phyloP scores from a whole-genome alignment of 164 flowering plant species.

The Chimonanthus salicifolius region DNA sequence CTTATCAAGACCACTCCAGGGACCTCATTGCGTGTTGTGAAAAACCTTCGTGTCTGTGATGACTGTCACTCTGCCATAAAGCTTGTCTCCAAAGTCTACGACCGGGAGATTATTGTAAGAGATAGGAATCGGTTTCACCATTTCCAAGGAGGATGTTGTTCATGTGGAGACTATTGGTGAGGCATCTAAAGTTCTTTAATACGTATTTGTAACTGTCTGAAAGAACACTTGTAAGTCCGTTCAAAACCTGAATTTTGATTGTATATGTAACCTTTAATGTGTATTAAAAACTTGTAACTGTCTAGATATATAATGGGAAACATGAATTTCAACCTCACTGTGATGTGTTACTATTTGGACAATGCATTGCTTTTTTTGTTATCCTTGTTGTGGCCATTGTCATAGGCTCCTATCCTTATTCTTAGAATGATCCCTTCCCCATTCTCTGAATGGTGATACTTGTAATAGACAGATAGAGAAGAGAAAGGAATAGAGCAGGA shows the following conservation, averaged over 20 bases:
- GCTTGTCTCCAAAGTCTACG: slow-evolving; percentile 36
- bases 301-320: too few relatives aligned
- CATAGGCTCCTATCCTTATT: too few relatives aligned
- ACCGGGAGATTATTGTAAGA: slow-evolving; percentile 42
- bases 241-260: not conserved
- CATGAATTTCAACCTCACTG: too few relatives aligned
- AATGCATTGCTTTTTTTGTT: too few relatives aligned
- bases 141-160: slow-evolving; percentile 15
- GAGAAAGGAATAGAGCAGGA: too few relatives aligned
- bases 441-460: too few relatives aligned
- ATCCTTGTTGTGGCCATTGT: too few relatives aligned
- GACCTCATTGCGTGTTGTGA: slow-evolving; percentile 38
- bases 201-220: not conserved
- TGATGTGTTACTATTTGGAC: too few relatives aligned
- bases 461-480: too few relatives aligned
- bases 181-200: not conserved
- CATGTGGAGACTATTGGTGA: slow-evolving; percentile 8
- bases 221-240: not conserved
- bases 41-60: slow-evolving; percentile 33
- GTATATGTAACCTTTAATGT: too few relatives aligned
- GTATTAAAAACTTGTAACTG: not conserved
- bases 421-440: too few relatives aligned
- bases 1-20: slow-evolving; percentile 20
- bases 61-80: slow-evolving; percentile 45
- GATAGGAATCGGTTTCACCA: slow-evolving; percentile 58